Evolutionary conservation across 768 basidiomycete species (phyloP), one percentile per base, ranked within the genome.

Genomic region (Suillus americanus): DNA sequence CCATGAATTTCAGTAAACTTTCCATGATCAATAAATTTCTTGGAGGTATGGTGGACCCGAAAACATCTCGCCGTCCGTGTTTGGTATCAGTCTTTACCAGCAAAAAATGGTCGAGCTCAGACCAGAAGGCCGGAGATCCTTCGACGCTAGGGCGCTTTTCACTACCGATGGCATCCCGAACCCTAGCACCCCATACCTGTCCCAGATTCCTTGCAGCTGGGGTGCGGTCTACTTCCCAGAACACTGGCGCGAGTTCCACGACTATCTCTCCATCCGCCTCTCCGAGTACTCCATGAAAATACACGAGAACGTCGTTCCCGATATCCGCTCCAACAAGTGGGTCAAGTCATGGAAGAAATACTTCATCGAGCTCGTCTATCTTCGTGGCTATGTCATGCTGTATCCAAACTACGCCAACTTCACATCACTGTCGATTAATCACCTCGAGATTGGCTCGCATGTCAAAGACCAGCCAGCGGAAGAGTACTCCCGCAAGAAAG

Each of bases 161-260:
- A 71, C 74, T 12, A 65, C 74, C 0, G 67, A 75, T 12, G 79
- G 78, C 3, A 57, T 85, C n/a, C 62, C 78, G 0, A 66, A 82
- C 51, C 76, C 83, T 0, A 78, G 80, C 1, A 86, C 86, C 0
- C 93, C 94, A 0, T 95, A 94, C 74, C 84, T 95, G 50, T 94
- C 92, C 0, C 90, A 92, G 64, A 86, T 94, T 12, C 94, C 94
- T 0, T 95, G 94, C 75, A 93, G 91, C 76, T 96, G 93, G 94
- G 94, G 94, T 16, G 94, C 92, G 2, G 81, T 93, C 43, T 96
- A 95, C 79, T 96, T 96, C 72, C 93, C 94, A 13, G 85, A 92
- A 67, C 88, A 90, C 70, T 95, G 93, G 94, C 85, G 87, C 68
- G 91, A 92, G 73, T 95, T 95, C 74, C 92, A 95, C 76, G 77